phyloP scores from a whole-genome alignment of 2,329 filamentous ascomycete genomes.

The Penicillium decumbens region DNA sequence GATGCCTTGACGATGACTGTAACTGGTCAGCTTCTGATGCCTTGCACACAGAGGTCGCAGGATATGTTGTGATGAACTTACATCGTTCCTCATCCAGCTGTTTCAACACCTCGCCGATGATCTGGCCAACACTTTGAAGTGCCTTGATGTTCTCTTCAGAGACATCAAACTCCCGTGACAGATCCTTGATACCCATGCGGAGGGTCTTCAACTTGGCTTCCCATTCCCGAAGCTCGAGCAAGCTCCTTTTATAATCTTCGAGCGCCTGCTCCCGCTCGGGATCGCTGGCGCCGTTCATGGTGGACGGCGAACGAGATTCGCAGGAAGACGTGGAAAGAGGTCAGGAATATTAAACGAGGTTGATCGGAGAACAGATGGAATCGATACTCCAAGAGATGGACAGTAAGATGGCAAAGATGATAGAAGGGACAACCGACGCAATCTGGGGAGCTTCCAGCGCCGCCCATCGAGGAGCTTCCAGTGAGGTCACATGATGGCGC shows the following conservation, averaged over 20 bases:
- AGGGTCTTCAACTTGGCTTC: conserved; percentile 94
- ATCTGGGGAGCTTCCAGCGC: conserved; percentile 30
- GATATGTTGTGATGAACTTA: conserved; percentile 48
- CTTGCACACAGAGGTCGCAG: conserved; percentile 1
- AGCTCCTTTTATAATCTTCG: conserved; percentile 71
- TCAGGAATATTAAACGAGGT: background rate
- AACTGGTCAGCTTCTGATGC: conserved; percentile 18
- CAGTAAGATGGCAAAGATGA: conserved; percentile 17
- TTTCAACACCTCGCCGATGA: conserved; percentile 98
- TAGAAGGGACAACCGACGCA: conserved; percentile 13
- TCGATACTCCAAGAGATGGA: conserved; percentile 5
- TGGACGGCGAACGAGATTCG: conserved; percentile 15
- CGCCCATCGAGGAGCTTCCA: conserved; percentile 22
- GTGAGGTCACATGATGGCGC: conserved; percentile 15
- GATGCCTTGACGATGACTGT: conserved; percentile 97
- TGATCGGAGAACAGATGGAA: conserved; percentile 1
- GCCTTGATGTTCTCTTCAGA: conserved; percentile 99
- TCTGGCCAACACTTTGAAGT: conserved; percentile 96
- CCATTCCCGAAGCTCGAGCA: conserved; percentile 95
- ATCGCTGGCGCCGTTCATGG: conserved; percentile 43
- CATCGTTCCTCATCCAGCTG: conserved; percentile 98
- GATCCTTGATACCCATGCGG: conserved; percentile 89
- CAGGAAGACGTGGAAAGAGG: conserved; percentile 2
- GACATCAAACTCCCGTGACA: conserved; percentile 91
- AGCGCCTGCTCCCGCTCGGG: conserved; percentile 64